Evolutionary conservation across 139 green algal species (phyloP).

Genomic region (Diplosphaera chodatii): DNA sequence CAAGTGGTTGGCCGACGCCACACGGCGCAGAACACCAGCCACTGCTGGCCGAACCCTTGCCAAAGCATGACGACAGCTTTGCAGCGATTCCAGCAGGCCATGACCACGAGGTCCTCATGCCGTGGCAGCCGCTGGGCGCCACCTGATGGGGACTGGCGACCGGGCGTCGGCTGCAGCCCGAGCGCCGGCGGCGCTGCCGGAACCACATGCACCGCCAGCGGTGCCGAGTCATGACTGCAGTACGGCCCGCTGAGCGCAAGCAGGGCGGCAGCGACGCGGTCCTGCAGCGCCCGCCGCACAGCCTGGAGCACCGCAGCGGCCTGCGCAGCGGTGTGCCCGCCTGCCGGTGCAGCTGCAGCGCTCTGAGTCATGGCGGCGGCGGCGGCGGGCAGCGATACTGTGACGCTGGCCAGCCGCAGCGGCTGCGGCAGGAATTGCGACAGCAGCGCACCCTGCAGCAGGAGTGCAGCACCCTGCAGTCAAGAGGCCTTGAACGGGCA

Average conservation of each 20-base stretch:
- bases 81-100: too few species aligned
- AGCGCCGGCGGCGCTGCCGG: neutral
- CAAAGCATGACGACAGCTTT: too few species aligned
- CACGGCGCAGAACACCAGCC: too few species aligned
- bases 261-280: neutral
- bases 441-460: conserved; percentile 56
- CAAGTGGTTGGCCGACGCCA: too few species aligned
- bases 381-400: conserved; percentile 10
- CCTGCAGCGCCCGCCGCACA: conserved; percentile 10
- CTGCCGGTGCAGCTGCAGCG: neutral
- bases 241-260: neutral
- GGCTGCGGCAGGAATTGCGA: conserved; percentile 46
- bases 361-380: neutral
- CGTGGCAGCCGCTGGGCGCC: too few species aligned
- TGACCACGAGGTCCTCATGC: too few species aligned
- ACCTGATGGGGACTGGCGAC: neutral
- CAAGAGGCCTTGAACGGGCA: too few species aligned
- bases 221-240: neutral
- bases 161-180: neutral
- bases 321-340: too few species aligned
- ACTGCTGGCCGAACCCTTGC: too few species aligned
- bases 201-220: neutral
- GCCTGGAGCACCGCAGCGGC: too few species aligned
- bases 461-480: too few species aligned
- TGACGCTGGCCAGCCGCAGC: conserved; percentile 48